These are phyloP conservation scores for Backusella luteola DNA, from an alignment of 192 early-diverging fungal species.

Conservation along the genomic window DNA sequence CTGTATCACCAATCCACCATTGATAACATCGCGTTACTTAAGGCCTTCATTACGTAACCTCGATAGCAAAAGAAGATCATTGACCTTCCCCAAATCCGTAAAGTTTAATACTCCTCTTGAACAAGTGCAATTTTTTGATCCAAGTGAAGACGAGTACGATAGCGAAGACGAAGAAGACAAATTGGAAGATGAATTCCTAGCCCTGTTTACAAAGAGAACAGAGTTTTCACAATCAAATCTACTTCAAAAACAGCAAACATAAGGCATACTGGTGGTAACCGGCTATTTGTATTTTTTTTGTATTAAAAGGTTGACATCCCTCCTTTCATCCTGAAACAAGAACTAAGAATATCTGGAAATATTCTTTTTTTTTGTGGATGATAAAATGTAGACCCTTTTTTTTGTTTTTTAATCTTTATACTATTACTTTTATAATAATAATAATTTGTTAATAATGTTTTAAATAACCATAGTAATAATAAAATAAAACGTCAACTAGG, in stretches of 20 bases:
- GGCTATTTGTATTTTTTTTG: background rate
- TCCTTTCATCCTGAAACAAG: background rate
- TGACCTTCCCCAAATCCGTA: constrained; percentile 51
- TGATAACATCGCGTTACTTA: background rate
- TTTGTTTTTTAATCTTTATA: background rate
- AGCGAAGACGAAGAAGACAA: constrained; percentile 22
- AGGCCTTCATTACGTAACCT: background rate
- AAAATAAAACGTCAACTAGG: background rate
- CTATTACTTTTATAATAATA: background rate
- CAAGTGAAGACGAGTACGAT: constrained; percentile 39
- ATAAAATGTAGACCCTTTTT: too few relatives aligned
- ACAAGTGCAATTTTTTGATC: constrained; percentile 63
- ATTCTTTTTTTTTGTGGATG: background rate
- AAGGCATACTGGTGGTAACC: too few relatives aligned
- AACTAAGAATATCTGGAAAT: background rate
- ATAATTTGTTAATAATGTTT: background rate
- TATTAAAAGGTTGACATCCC: too few relatives aligned
- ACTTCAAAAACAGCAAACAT: background rate
- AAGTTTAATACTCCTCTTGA: constrained; percentile 68
- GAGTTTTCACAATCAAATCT: background rate
- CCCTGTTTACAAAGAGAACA: background rate
- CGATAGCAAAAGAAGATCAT: constrained; percentile 25
- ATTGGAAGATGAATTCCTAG: constrained; percentile 8
- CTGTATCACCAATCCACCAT: background rate
- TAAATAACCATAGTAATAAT: background rate